Conservation (phyloP, 2,329 filamentous ascomycete genomes). For the Pseudogymnoascus sp. region DNA sequence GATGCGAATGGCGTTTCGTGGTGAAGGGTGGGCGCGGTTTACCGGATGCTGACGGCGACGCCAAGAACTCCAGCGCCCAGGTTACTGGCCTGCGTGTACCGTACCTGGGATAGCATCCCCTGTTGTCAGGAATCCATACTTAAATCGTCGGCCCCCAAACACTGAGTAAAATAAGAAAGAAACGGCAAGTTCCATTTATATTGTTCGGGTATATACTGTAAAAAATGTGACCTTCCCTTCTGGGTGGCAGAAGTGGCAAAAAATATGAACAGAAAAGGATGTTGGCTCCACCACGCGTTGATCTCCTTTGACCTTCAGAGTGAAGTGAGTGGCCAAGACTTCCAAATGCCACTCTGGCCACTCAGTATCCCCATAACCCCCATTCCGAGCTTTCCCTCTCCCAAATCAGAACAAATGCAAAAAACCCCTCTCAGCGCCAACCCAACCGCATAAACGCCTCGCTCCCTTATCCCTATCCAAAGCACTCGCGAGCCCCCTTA, state of each 20-base stretch:
- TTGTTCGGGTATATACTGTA: constrained; percentile 5
- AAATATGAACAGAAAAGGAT: not conserved
- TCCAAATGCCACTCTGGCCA: not conserved
- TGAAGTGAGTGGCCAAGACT: not conserved
- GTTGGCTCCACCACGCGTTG: not conserved
- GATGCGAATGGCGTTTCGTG: not conserved
- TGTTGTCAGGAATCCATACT: not conserved
- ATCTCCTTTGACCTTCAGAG: not conserved
- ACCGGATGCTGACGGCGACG: not conserved
- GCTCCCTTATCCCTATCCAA: not conserved
- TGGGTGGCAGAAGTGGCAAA: not conserved
- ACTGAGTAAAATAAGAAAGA: not conserved
- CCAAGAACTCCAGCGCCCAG: not conserved
- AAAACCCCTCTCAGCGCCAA: not conserved
- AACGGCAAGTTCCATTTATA: not conserved
- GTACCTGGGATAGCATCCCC: not conserved
- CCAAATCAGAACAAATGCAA: not conserved
- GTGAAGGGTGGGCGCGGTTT: not conserved
- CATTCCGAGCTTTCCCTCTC: not conserved
- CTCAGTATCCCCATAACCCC: not conserved
- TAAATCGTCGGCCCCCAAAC: not conserved
- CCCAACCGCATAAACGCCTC: not conserved
- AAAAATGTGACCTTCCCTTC: constrained; percentile 8
- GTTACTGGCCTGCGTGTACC: not conserved
- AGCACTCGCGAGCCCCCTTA: not conserved